Percentiles rank a stretch among this genome's conserved stretches.
These are phyloP conservation scores for Apiotrichum porosum DNA, from an alignment of 1,284 basidiomycete species.

Conservation along the genomic window DNA sequence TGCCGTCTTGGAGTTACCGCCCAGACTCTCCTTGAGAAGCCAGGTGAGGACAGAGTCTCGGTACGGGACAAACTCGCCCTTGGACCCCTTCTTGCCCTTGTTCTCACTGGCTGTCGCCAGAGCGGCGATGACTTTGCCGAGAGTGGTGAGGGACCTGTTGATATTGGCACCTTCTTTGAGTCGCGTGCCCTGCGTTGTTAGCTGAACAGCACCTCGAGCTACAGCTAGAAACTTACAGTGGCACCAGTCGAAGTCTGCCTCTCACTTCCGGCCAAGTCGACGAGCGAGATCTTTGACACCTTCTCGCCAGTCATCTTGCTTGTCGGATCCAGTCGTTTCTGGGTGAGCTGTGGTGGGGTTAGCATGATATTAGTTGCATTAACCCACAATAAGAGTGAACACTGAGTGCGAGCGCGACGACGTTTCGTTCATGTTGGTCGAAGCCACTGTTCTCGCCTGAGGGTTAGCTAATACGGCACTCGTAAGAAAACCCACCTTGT, in stretches of 20 bases:
- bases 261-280: conserved; percentile 96
- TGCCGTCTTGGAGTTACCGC: conserved; percentile 75
- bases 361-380: too few species aligned
- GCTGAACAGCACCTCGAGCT: neutral
- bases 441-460: conserved; percentile 84
- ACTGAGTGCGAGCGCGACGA: conserved; percentile 97
- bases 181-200: conserved; percentile 59
- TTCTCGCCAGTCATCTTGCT: conserved; percentile 91
- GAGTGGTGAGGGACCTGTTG: conserved; percentile 94
- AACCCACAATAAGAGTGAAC: conserved; percentile 73
- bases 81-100: conserved; percentile 67
- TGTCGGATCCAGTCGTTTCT: conserved; percentile 75
- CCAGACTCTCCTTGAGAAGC: conserved; percentile 94
- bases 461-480: conserved; percentile 2
- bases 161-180: conserved; percentile 96
- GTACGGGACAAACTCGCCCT: conserved; percentile 88
- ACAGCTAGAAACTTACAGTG: conserved; percentile 50
- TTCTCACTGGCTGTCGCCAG: conserved; percentile 68
- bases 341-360: conserved; percentile 58
- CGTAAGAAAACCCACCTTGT: conserved; percentile 59
- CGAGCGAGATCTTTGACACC: conserved; percentile 88
- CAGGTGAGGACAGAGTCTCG: conserved; percentile 95
- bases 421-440: conserved; percentile 99
- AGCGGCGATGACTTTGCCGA: conserved; percentile 93
- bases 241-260: conserved; percentile 93